Base-by-base conservation (phyloP, 305 asterid genomes). In the Fraxinus velutina region DNA sequence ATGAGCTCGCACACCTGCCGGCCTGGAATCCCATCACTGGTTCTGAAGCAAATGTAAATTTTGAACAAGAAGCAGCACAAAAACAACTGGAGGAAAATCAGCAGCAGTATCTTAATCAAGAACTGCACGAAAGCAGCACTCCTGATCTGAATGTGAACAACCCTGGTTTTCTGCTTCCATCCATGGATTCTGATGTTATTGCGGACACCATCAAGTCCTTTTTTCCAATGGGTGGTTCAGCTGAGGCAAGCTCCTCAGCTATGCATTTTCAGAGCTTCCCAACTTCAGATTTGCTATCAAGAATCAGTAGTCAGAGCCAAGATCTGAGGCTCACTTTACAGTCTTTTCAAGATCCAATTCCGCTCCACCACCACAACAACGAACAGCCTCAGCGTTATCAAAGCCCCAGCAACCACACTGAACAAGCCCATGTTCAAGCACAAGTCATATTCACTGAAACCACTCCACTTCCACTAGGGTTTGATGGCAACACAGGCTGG, bases 261-360 rank as follows among this genome's bases (percentile, higher is more conserved):
- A 85, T 89, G 92, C 95, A 91, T 77, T 93, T 93, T 37, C 97
- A 89, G 79, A 86, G 85, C 86, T 91, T 91, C 66, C 81, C 88
- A 13, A 82, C 86, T 73, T 81, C 92, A 0, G 91, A 90, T 78
- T 82, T 91, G 85, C 74, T 89, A 64, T 84, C 92, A 13, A 86
- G 93, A 86, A 84, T 78, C 78, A 82, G 85, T 78, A 81, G 78
- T 68, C 92, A 87, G 33, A 85, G 75, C 83, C 97, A 94, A 83
- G 98, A 95, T 88, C 83, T 95, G 81, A 86, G 92, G 86, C 98
- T 95, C 17, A 92, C 99, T 24, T 79, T 95, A 77, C 99, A 95
- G 81, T 92, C 98, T 2, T 84, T 92, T 79, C 99, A 91, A 86
- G 96, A 95, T 86, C 97, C 97, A 0, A 83, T 88, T 71, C 19